phyloP scores from a whole-genome alignment of 768 basidiomycete species.

The Boletus pseudopeckii region DNA sequence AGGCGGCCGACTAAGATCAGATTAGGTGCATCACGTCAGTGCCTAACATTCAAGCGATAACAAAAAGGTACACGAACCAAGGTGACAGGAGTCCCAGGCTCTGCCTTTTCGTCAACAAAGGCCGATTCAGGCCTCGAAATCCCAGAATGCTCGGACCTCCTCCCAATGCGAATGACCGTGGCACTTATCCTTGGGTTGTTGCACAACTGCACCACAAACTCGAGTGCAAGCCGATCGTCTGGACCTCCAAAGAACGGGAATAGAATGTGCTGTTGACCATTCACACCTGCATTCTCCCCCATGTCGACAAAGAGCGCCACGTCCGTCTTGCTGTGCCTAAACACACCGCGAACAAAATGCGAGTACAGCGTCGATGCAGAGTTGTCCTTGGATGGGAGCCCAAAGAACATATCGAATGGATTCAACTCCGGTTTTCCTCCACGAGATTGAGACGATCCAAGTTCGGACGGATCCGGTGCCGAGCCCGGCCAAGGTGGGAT shows the following conservation, averaged over 20 bases:
- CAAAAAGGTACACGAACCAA: constrained; percentile 9
- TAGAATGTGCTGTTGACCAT: constrained; percentile 58
- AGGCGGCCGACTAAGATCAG: constrained; percentile 41
- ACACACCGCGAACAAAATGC: constrained; percentile 82
- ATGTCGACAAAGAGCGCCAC: constrained; percentile 87
- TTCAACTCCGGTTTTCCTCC: constrained; percentile 36
- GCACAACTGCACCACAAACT: constrained; percentile 79
- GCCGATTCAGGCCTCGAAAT: constrained; percentile 49
- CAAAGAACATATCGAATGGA: constrained; percentile 81
- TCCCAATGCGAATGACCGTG: constrained; percentile 65
- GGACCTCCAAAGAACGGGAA: constrained; percentile 93
- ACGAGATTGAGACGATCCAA: constrained; percentile 10
- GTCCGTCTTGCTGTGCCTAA: constrained; percentile 65
- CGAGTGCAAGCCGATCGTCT: constrained; percentile 84
- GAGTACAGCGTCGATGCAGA: constrained; percentile 62
- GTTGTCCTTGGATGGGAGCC: constrained; percentile 45
- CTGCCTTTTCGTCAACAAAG: constrained; percentile 55
- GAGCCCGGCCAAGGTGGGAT: constrained; percentile 40
- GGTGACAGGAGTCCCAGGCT: constrained; percentile 4
- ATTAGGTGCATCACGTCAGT: neutral
- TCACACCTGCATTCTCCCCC: constrained; percentile 33
- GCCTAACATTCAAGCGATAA: neutral
- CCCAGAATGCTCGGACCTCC: constrained; percentile 39
- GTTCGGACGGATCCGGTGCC: constrained; percentile 29
- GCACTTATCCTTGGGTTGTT: constrained; percentile 59